phyloP scores from a whole-genome alignment of 148 eudicot genomes.

The Heliamphora exappendiculata region DNA sequence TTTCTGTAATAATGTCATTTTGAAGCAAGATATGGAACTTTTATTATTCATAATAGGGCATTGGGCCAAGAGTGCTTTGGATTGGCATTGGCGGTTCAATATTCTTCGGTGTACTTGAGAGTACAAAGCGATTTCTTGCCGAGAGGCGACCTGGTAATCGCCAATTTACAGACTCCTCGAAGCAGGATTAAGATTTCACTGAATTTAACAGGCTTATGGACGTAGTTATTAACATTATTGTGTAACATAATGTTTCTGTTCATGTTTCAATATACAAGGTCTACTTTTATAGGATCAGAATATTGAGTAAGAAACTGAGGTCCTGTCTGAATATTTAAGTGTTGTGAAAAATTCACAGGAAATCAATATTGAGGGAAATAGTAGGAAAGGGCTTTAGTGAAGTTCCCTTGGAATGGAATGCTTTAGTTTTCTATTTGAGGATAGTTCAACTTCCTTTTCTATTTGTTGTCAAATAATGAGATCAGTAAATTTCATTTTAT shows the following conservation, averaged over 20 bases:
- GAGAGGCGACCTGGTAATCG: constrained; percentile 15
- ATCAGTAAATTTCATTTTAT: not conserved
- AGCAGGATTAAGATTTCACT: constrained; percentile 6
- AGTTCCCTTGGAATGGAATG: not conserved
- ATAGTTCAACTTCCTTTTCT: not conserved
- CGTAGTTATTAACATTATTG: not conserved
- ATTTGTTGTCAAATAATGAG: not conserved
- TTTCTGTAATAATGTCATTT: not conserved
- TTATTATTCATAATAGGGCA: constrained; percentile 6
- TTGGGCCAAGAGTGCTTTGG: constrained; percentile 25
- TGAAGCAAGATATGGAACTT: not conserved
- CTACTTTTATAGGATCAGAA: not conserved
- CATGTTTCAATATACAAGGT: not conserved
- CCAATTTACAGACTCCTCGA: constrained; percentile 5
- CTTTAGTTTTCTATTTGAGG: not conserved
- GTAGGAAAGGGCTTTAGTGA: not conserved
- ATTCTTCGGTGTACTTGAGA: constrained; percentile 21
- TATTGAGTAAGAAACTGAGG: not conserved
- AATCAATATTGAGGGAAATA: not conserved
- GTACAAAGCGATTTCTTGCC: constrained; percentile 11
- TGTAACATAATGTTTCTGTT: not conserved
- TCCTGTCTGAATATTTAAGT: no score
- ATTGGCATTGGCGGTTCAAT: constrained; percentile 25
- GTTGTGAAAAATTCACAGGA: not conserved
- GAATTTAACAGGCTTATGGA: not conserved